Percentiles rank a stretch among this genome's conserved stretches.
These are phyloP conservation scores for Pulveroboletus ravenelii DNA, from an alignment of 768 basidiomycete species.

Conservation along the genomic window DNA sequence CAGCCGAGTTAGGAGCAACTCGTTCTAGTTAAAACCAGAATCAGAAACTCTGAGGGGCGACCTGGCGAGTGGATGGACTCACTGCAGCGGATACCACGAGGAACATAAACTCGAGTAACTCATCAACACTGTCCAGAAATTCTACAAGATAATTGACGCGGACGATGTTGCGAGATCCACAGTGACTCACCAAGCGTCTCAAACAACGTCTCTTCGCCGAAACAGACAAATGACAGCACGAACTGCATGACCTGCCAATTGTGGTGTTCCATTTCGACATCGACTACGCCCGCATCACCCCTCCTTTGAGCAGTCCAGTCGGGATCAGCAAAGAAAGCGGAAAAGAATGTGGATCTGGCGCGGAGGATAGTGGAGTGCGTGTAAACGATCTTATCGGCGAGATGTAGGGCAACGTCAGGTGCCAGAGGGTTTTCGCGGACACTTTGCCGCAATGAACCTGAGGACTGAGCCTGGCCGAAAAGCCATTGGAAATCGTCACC, in stretches of 20 bases:
- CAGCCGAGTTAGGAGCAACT: slow-evolving; percentile 83
- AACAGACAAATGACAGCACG: slow-evolving; percentile 74
- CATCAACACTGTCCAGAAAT: slow-evolving; percentile 60
- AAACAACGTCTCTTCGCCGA: slow-evolving; percentile 70
- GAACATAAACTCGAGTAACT: slow-evolving; percentile 81
- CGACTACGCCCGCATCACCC: slow-evolving; percentile 47
- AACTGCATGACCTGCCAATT: slow-evolving; percentile 69
- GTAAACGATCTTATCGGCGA: slow-evolving; percentile 61
- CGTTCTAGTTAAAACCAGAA: slow-evolving; percentile 51
- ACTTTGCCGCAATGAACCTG: not conserved
- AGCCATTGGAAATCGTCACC: slow-evolving; percentile 46
- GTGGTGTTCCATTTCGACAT: slow-evolving; percentile 69
- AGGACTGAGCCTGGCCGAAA: slow-evolving; percentile 33
- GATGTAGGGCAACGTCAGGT: slow-evolving; percentile 67
- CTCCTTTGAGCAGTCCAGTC: slow-evolving; percentile 75
- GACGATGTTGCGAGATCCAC: not conserved
- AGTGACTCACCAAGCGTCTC: slow-evolving; percentile 54
- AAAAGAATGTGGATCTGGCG: slow-evolving; percentile 79
- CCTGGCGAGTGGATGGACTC: slow-evolving; percentile 19
- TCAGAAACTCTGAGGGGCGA: not conserved
- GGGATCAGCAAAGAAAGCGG: slow-evolving; percentile 73
- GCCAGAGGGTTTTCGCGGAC: slow-evolving; percentile 30
- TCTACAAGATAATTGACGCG: slow-evolving; percentile 37
- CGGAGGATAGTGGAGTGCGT: slow-evolving; percentile 76
- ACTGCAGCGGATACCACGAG: slow-evolving; percentile 83